These are phyloP conservation scores for Ceratobasidium sp. DNA, from an alignment of 1,284 basidiomycete species.

Conservation along the genomic window DNA sequence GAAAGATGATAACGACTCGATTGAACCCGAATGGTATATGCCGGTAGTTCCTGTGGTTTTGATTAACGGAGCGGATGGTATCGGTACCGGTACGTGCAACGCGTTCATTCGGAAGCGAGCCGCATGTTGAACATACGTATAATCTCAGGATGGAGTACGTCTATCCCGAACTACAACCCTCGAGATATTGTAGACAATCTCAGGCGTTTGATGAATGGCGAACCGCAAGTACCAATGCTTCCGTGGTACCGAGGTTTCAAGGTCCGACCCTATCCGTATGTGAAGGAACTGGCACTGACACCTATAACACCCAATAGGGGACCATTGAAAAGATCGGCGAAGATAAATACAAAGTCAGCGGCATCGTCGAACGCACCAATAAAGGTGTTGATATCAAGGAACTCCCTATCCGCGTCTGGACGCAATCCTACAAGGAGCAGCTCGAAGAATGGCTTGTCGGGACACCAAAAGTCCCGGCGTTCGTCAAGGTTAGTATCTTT, in stretches of 20 bases:
- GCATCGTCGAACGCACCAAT: constrained; percentile 77
- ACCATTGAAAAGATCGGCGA: constrained; percentile 78
- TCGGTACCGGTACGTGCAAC: constrained; percentile 79
- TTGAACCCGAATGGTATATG: constrained; percentile 96
- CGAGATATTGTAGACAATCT: constrained; percentile 88
- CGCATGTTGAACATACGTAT: constrained; percentile 10
- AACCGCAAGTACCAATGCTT: constrained; percentile 83
- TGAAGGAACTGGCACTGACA: neutral
- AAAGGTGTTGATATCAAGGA: constrained; percentile 94
- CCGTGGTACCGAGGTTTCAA: constrained; percentile 97
- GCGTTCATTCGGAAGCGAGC: neutral
- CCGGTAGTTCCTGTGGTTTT: constrained; percentile 89
- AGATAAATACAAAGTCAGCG: constrained; percentile 87
- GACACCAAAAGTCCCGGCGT: constrained; percentile 65
- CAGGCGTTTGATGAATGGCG: constrained; percentile 82
- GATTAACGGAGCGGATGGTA: constrained; percentile 95
- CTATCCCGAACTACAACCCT: constrained; percentile 92
- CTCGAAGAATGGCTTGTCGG: constrained; percentile 70
- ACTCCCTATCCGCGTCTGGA: constrained; percentile 95
- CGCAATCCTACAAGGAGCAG: constrained; percentile 87
- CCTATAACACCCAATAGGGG: constrained; percentile 59
- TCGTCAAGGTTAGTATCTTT: constrained; percentile 64
- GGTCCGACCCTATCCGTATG: constrained; percentile 46
- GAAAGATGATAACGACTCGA: constrained; percentile 83
- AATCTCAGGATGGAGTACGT: constrained; percentile 87